Conservation (phyloP, 345 rosid species). For the Sisymbrium irio region DNA sequence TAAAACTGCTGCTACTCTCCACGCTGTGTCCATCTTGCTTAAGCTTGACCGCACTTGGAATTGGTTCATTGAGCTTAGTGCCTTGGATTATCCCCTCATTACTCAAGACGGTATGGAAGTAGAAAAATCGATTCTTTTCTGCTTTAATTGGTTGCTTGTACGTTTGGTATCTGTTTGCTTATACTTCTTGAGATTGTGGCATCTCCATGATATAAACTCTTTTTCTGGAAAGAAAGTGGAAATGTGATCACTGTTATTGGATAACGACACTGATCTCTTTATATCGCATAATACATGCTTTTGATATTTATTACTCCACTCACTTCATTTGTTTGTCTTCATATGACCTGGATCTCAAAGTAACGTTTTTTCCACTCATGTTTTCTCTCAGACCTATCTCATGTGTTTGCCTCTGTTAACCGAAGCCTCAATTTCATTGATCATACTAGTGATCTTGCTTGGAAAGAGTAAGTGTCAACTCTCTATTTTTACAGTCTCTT, state of each 20-base stretch:
- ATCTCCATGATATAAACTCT: background rate
- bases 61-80: conserved; percentile 87
- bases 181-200: background rate
- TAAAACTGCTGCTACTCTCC: conserved; percentile 60
- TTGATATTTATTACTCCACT: conserved; percentile 19
- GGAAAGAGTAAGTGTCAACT: conserved; percentile 89
- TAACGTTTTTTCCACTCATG: conserved; percentile 10
- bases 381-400: conserved; percentile 67
- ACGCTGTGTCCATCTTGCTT: conserved; percentile 75
- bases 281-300: conserved; percentile 11
- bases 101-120: conserved; percentile 89
- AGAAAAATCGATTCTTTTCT: background rate
- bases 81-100: conserved; percentile 84
- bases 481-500: background rate
- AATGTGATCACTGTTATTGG: conserved; percentile 15
- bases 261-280: conserved; percentile 17
- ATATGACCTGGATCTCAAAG: conserved; percentile 10
- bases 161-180: background rate
- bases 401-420: conserved; percentile 70
- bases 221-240: background rate
- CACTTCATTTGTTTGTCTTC: conserved; percentile 13
- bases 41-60: conserved; percentile 78
- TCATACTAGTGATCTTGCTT: conserved; percentile 93
- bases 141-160: background rate
- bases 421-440: conserved; percentile 90